phyloP scores from a whole-genome alignment of 805 yeast genomes.

The Candida odintsovae region DNA sequence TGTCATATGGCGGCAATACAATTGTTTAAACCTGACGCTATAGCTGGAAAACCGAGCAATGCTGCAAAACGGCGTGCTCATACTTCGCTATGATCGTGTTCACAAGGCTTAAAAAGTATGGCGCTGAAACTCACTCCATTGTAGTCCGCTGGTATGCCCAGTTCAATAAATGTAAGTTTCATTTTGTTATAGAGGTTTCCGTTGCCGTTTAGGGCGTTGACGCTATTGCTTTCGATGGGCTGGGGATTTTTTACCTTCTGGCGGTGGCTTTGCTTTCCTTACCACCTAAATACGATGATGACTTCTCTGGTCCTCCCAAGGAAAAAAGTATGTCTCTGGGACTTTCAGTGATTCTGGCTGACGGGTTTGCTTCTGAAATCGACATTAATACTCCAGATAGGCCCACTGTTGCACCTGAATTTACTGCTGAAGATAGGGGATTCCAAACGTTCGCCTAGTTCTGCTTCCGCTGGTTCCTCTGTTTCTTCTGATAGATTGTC shows the following conservation, averaged over 20 bases:
- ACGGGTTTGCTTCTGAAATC: background rate
- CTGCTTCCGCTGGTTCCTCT: background rate
- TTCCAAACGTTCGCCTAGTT: background rate
- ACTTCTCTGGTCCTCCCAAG: background rate
- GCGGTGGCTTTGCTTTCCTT: background rate
- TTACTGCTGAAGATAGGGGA: too few relatives aligned
- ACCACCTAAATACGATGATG: background rate
- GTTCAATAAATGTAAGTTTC: too few relatives aligned
- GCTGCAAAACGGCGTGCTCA: too few relatives aligned
- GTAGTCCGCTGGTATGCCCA: too few relatives aligned
- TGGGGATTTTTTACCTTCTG: background rate
- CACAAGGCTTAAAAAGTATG: too few relatives aligned
- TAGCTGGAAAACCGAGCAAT: too few relatives aligned
- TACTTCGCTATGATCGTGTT: too few relatives aligned
- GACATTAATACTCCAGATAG: background rate
- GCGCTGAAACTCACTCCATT: too few relatives aligned
- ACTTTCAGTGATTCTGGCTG: background rate
- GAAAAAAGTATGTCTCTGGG: background rate
- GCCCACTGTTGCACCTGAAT: background rate
- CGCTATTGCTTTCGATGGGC: background rate
- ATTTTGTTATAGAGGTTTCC: too few relatives aligned
- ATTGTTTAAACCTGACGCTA: too few relatives aligned
- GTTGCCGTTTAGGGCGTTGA: background rate
- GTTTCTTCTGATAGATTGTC: background rate
- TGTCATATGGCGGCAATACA: too few relatives aligned